Conservation (phyloP, 495 filamentous ascomycete species). For the Aspergillus kassunensis region DNA sequence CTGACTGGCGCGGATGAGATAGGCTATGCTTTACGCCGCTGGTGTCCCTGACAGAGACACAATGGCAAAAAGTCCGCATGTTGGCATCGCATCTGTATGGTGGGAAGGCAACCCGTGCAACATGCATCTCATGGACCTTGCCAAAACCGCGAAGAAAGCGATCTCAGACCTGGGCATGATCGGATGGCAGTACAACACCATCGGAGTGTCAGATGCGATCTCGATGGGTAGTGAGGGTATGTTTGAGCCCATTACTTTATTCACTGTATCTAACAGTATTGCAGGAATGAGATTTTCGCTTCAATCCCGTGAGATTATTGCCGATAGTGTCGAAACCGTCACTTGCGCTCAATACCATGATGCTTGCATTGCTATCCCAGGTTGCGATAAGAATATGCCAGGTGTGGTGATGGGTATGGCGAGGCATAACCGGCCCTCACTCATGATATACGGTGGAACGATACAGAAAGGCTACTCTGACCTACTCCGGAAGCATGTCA, state of each 20-base stretch:
- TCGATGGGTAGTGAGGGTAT: slow-evolving; percentile 95
- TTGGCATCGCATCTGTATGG: slow-evolving; percentile 88
- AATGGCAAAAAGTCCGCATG: slow-evolving; percentile 89
- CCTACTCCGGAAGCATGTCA: slow-evolving; percentile 74
- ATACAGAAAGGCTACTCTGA: slow-evolving; percentile 83
- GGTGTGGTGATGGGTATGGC: slow-evolving; percentile 81
- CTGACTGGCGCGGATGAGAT: background rate
- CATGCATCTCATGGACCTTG: slow-evolving; percentile 73
- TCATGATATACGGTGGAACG: slow-evolving; percentile 87
- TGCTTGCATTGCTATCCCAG: slow-evolving; percentile 90
- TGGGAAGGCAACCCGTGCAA: slow-evolving; percentile 98
- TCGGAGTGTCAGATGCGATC: slow-evolving; percentile 91
- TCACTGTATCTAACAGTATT: background rate
- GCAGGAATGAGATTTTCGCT: slow-evolving; percentile 93
- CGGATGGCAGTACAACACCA: slow-evolving; percentile 90
- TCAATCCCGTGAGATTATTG: slow-evolving; percentile 93
- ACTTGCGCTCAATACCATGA: slow-evolving; percentile 88
- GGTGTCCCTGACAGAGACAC: slow-evolving; percentile 78
- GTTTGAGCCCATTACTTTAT: background rate
- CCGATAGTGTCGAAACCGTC: slow-evolving; percentile 89
- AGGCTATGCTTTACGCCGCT: slow-evolving; percentile 96
- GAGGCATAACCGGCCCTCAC: slow-evolving; percentile 82
- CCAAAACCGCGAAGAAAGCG: slow-evolving; percentile 82
- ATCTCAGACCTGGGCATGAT: slow-evolving; percentile 82
- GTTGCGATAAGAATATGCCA: slow-evolving; percentile 99